phyloP scores from a whole-genome alignment of 345 rosid genomes.

The Syzygium aqueum region DNA sequence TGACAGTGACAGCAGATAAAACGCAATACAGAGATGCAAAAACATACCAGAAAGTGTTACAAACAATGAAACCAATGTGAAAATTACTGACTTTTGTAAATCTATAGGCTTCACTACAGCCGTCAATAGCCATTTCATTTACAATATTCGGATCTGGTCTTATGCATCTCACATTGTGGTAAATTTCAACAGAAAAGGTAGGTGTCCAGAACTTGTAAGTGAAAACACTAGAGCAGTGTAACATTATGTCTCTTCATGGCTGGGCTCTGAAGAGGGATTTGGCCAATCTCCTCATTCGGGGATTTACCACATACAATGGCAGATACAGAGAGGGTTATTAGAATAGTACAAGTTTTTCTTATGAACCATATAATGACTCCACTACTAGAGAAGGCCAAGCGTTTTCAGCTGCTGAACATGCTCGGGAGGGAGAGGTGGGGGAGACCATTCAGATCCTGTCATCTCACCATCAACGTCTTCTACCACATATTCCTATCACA shows the following conservation, averaged over 20 bases:
- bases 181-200: neutral
- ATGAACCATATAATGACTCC: neutral
- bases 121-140: neutral
- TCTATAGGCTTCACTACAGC: neutral
- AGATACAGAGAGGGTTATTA: neutral
- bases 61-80: neutral
- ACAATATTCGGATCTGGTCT: neutral
- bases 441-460: slow-evolving; percentile 81
- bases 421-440: slow-evolving; percentile 79
- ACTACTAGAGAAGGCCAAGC: slow-evolving; percentile 65
- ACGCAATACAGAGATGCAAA: neutral
- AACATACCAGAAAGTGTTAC: neutral
- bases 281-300: neutral
- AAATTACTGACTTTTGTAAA: neutral
- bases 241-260: neutral
- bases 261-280: neutral
- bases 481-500: slow-evolving; percentile 83
- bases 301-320: neutral
- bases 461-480: slow-evolving; percentile 96
- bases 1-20: neutral
- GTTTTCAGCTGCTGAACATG: slow-evolving; percentile 90
- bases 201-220: neutral
- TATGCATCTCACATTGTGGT: neutral
- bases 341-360: neutral
- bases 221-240: neutral